Conservation (phyloP, 2,329 filamentous ascomycete genomes). For the Sordariomycetes sp. region DNA sequence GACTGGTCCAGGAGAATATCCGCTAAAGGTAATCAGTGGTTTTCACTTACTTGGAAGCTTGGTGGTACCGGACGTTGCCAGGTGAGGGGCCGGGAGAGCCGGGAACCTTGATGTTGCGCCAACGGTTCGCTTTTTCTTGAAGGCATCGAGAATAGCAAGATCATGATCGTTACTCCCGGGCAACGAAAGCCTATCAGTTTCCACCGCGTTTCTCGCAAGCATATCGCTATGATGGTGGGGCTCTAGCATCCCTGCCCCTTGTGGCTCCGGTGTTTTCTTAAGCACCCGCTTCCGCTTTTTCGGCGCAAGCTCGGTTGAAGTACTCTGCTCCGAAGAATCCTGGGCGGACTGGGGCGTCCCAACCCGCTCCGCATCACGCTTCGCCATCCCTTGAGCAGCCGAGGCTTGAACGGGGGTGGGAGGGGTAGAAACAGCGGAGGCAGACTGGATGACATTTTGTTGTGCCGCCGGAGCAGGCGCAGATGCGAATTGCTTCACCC, state of each 20-base stretch:
- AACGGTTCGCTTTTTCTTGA: constrained; percentile 23
- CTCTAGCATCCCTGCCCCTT: constrained; percentile 6
- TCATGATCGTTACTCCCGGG: constrained; percentile 11
- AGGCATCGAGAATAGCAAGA: constrained; percentile 21
- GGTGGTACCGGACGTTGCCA: constrained; percentile 25
- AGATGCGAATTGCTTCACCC: background rate
- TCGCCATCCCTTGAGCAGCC: constrained; percentile 9
- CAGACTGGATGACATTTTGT: background rate
- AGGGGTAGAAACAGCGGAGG: background rate
- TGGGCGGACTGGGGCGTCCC: constrained; percentile 10
- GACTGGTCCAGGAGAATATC: background rate
- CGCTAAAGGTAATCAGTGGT: background rate
- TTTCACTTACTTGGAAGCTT: constrained; percentile 22
- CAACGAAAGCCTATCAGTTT: background rate
- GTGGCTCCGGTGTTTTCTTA: constrained; percentile 24
- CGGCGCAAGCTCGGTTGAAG: constrained; percentile 15
- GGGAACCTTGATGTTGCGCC: constrained; percentile 25
- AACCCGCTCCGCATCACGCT: constrained; percentile 12
- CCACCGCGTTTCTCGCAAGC: background rate
- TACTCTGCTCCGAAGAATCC: constrained; percentile 7
- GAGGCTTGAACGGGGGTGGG: background rate
- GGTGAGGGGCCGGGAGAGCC: constrained; percentile 23
- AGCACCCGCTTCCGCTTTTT: constrained; percentile 27
- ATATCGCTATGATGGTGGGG: background rate
- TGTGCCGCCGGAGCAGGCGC: background rate